Evolutionary conservation across 2,329 filamentous ascomycete species (phyloP), one percentile per base, ranked within the genome.

Genomic region (Dactylellina drechsleri): DNA sequence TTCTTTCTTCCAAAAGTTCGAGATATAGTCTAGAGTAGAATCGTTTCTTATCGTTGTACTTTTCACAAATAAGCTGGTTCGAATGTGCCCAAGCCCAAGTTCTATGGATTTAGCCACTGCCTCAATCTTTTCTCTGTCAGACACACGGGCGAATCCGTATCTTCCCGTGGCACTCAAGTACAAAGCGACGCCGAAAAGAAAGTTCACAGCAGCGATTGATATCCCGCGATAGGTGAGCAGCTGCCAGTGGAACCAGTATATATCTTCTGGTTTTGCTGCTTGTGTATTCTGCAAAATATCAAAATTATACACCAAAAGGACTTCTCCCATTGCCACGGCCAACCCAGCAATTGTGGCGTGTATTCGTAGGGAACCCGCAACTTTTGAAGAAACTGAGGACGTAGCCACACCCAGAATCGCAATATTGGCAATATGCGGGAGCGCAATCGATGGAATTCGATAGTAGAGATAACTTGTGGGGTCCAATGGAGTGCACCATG

Each of bases 371-470:
- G 86, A 83, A 13, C 84, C 83, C 3, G 88, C 89, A 70, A 89
- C 86, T 43, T 83, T 82, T 20, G 91, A 91, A 0, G 87, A 81
- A 1, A 86, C 84, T 0, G 91, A 92, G n/a, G 77, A 78, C 0
- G 94, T 98, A 0, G 88, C 89, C 52, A 92, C 79, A 3, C 91
- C 92, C 16, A 97, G 82, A 54, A 90, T 82, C 65, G 87, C 82
- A 59, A 97, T 85, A 83, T 97, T 95, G 56, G 89, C 80, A 7
- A 98, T 83, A 82, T 99, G 94, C n/a, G 92, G 90, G 13, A 88
- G 84, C 0, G 93, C 79, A 6, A 96, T 83, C 26, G 87, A 85
- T 0, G 94, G 91, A 0, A 96, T 82, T 13, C 91, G 90, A 83
- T 96, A 98, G 81, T 91, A 87, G 57, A 96, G 86, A 83, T 93